A percentile compares a stretch with the other conserved stretches of the same genome.
Evolutionary conservation across 129 eudicot species (phyloP).

Genomic region (Flaveria linearis): DNA sequence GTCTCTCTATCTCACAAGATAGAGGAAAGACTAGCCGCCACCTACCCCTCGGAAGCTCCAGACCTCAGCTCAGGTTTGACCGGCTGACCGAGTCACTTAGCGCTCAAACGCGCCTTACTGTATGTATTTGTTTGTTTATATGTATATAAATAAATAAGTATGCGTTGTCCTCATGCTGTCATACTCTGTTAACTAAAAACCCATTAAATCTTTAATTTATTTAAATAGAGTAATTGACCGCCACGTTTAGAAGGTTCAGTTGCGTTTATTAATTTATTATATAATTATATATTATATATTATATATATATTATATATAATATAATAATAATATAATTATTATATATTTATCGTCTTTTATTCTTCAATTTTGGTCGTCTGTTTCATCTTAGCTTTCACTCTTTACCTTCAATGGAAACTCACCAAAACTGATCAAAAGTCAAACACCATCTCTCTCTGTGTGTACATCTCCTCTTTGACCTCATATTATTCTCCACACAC

Average conservation of each 20-base stretch:
- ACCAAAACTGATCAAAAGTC: constrained; percentile 34
- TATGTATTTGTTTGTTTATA: no score
- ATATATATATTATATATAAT: no score
- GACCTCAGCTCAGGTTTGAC: no score
- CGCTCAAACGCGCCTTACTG: no score
- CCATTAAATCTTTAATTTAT: neutral
- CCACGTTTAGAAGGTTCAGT: constrained; percentile 25
- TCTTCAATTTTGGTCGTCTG: neutral
- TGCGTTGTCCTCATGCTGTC: constrained; percentile 11
- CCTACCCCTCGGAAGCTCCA: no score
- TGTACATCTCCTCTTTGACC: constrained; percentile 11
- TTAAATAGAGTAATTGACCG: constrained; percentile 3
- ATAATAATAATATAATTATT: no score
- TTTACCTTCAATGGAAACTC: constrained; percentile 29
- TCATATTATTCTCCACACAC: constrained; percentile 19
- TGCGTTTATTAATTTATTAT: neutral
- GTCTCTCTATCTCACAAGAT: no score
- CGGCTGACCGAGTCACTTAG: no score
- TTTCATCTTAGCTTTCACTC: constrained; percentile 9
- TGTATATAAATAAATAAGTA: neutral
- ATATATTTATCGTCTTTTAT: neutral
- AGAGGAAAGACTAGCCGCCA: no score
- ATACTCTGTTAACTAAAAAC: neutral
- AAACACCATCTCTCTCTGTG: constrained; percentile 21
- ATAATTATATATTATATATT: no score